Evolutionary conservation across 495 filamentous ascomycete genomes (phyloP).

Genomic region (Hyaloscypha variabilis): DNA sequence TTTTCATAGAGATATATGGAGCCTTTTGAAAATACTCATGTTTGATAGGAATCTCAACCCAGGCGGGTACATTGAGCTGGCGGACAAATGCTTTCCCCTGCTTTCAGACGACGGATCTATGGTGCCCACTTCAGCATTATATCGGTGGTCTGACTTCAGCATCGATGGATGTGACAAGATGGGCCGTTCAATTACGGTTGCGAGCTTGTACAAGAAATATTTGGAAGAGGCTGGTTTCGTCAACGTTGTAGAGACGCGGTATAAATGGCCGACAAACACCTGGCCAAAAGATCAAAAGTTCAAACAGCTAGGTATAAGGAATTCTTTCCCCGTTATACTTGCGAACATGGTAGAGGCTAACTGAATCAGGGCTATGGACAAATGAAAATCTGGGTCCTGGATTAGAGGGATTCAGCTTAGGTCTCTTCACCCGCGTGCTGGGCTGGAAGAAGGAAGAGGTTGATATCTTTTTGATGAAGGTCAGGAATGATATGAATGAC

Average conservation of each 20-base stretch:
- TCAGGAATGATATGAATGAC: constrained; percentile 55
- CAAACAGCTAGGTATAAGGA: constrained; percentile 31
- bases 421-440: constrained; percentile 52
- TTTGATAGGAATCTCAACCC: constrained; percentile 38
- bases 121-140: background rate
- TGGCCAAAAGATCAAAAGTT: constrained; percentile 50
- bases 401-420: constrained; percentile 32
- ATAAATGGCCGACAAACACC: constrained; percentile 54
- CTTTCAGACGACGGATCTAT: constrained; percentile 13
- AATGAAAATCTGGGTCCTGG: background rate
- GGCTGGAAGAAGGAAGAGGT: constrained; percentile 52
- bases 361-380: constrained; percentile 13
- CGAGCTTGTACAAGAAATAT: constrained; percentile 6
- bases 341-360: background rate
- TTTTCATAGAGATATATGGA: background rate
- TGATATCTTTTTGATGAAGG: constrained; percentile 52
- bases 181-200: constrained; percentile 1
- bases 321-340: background rate
- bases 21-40: constrained; percentile 33
- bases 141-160: constrained; percentile 35
- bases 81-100: constrained; percentile 40
- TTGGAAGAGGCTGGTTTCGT: constrained; percentile 56
- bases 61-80: constrained; percentile 54
- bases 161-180: background rate
- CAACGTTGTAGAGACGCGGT: constrained; percentile 44